A percentile compares a stretch with the other conserved stretches of the same genome.
phyloP scores from a whole-genome alignment of 352 stramenopile genomes.

The Ophiocytium majus region DNA sequence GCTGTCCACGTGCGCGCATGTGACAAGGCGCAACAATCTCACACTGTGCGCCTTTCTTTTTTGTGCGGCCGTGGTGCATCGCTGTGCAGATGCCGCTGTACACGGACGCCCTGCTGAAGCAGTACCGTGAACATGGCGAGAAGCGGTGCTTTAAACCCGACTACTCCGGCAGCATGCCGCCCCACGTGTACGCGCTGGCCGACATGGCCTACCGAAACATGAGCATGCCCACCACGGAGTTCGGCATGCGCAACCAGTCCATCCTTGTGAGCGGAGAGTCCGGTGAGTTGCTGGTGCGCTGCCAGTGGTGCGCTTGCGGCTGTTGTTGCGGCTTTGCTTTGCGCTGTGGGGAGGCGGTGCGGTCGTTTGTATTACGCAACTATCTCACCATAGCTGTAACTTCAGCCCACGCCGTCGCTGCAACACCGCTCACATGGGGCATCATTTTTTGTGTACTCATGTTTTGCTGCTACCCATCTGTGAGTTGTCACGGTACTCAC shows the following conservation, averaged over 20 bases:
- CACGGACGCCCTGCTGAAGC: slow-evolving; percentile 49
- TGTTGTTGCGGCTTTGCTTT: no score
- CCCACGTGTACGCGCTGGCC: slow-evolving; percentile 46
- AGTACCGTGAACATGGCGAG: slow-evolving; percentile 50
- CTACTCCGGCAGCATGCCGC: slow-evolving; percentile 28
- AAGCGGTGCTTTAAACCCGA: slow-evolving; percentile 43
- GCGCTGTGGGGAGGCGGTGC: no score
- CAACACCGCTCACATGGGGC: no score
- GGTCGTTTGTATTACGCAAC: no score
- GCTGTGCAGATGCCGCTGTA: no score
- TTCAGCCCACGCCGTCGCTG: no score
- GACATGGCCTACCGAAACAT: slow-evolving; percentile 68
- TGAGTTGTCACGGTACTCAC: neutral
- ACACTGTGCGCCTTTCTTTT: no score
- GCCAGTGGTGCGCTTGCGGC: slow-evolving; percentile 5
- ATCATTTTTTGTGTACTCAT: neutral
- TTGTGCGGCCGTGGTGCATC: no score
- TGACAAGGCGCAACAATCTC: no score
- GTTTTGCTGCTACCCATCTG: neutral
- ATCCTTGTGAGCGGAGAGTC: slow-evolving; percentile 78
- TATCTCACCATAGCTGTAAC: no score
- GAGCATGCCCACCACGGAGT: slow-evolving; percentile 48
- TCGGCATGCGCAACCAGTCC: slow-evolving; percentile 57
- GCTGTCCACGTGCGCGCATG: no score
- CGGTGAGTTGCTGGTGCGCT: slow-evolving; percentile 52